phyloP scores from a whole-genome alignment of 352 stramenopile species.

The Phytophthora constricta region DNA sequence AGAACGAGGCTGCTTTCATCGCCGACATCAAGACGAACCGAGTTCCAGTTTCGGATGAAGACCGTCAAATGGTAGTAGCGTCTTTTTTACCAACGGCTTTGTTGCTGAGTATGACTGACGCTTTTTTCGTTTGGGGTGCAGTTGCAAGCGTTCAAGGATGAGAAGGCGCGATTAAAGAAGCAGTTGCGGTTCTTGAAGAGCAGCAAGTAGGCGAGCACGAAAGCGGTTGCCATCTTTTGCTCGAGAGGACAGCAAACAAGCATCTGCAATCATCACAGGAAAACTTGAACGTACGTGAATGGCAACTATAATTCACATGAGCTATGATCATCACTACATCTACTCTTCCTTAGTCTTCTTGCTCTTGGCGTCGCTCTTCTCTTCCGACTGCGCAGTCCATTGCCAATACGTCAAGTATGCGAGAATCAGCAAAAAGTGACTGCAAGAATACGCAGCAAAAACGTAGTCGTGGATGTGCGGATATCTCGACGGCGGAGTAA shows the following conservation, averaged over 20 bases:
- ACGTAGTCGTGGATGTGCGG: constrained; percentile 89
- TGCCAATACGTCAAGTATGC: constrained; percentile 87
- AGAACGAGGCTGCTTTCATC: constrained; percentile 84
- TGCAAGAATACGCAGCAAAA: constrained; percentile 83
- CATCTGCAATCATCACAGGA: constrained; percentile 2
- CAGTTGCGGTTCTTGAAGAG: constrained; percentile 82
- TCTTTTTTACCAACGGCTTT: not conserved
- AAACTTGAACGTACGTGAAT: constrained; percentile 21
- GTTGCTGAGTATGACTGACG: not conserved
- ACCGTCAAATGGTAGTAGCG: constrained; percentile 75
- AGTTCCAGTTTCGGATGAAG: constrained; percentile 60
- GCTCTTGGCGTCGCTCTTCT: constrained; percentile 10
- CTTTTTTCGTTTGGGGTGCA: constrained; percentile 26
- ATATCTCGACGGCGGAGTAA: constrained; percentile 62
- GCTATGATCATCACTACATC: constrained; percentile 5
- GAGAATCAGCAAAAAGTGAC: constrained; percentile 76
- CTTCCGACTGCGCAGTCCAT: constrained; percentile 51
- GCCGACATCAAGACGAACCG: constrained; percentile 74
- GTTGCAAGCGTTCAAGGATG: constrained; percentile 86
- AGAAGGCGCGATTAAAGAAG: constrained; percentile 87
- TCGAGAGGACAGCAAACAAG: too few relatives aligned
- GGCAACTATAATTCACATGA: constrained; percentile 14
- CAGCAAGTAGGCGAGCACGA: constrained; percentile 51
- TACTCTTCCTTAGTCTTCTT: constrained; percentile 54
- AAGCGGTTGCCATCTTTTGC: too few relatives aligned